A percentile compares a stretch with the other conserved stretches of the same genome.
phyloP scores from a whole-genome alignment of 1,284 basidiomycete species.

The Cryptococcus sp. region DNA sequence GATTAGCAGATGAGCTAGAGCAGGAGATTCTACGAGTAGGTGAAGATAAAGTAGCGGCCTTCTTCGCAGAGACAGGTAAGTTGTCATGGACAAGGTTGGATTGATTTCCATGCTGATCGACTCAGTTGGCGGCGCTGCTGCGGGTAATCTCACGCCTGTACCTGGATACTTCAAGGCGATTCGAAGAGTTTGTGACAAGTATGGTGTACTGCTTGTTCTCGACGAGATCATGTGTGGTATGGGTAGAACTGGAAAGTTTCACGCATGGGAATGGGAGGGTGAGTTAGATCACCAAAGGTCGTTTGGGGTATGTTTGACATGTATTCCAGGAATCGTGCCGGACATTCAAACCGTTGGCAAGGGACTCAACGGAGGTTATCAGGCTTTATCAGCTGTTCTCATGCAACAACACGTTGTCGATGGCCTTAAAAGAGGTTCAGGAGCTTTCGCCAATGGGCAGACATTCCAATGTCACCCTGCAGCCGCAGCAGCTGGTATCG shows the following conservation, averaged over 20 bases:
- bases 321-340: conserved; percentile 43
- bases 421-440: conserved; percentile 62
- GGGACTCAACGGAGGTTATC: conserved; percentile 79
- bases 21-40: conserved; percentile 75
- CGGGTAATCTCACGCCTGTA: conserved; percentile 51
- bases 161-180: conserved; percentile 55
- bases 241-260: conserved; percentile 69
- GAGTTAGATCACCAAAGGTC: conserved; percentile 40
- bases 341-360: conserved; percentile 82
- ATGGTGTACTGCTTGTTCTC: conserved; percentile 77
- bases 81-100: conserved; percentile 59
- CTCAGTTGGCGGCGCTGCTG: conserved; percentile 65
- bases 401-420: conserved; percentile 66
- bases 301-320: not conserved
- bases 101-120: conserved; percentile 52
- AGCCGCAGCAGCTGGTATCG: conserved; percentile 47
- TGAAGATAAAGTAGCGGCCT: conserved; percentile 60
- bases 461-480: conserved; percentile 76
- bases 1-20: conserved; percentile 72
- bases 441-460: conserved; percentile 64
- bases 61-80: conserved; percentile 54
- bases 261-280: conserved; percentile 80
- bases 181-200: conserved; percentile 79
- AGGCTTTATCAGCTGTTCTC: conserved; percentile 73
- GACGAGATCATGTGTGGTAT: conserved; percentile 85